phyloP scores from a whole-genome alignment of 345 rosid species.

The Jatropha curcas region DNA sequence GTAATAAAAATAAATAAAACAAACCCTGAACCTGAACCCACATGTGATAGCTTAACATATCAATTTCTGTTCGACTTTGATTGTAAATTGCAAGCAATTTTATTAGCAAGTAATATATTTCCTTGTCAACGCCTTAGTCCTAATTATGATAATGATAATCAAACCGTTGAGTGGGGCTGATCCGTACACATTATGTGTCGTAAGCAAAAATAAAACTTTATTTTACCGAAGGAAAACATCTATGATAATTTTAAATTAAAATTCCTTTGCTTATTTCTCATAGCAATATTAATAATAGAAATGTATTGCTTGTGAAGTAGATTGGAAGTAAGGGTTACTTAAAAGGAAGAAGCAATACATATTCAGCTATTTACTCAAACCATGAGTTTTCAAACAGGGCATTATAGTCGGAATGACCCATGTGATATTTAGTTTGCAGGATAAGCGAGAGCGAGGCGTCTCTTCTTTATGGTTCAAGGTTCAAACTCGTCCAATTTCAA shows the following conservation, averaged over 20 bases:
- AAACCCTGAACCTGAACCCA: background rate
- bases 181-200: slow-evolving; percentile 14
- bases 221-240: too few relatives aligned
- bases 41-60: background rate
- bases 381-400: background rate
- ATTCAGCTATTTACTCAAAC: slow-evolving; percentile 11
- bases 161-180: slow-evolving; percentile 19
- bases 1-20: background rate
- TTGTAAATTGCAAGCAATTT: background rate
- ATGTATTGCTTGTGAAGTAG: slow-evolving; percentile 11
- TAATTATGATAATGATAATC: slow-evolving; percentile 2
- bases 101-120: background rate
- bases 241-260: too few relatives aligned
- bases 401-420: slow-evolving; percentile 22
- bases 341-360: slow-evolving; percentile 28
- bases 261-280: too few relatives aligned
- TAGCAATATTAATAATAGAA: too few relatives aligned
- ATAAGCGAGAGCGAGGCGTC: slow-evolving; percentile 11
- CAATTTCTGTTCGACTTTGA: too few relatives aligned
- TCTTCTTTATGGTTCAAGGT: slow-evolving; percentile 7
- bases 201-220: too few relatives aligned
- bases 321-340: slow-evolving; percentile 33
- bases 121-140: background rate
- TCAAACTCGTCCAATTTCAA: too few relatives aligned
- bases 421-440: slow-evolving; percentile 30